Conservation (phyloP, 73 alveolate species). For the Uronychia setigera region DNA sequence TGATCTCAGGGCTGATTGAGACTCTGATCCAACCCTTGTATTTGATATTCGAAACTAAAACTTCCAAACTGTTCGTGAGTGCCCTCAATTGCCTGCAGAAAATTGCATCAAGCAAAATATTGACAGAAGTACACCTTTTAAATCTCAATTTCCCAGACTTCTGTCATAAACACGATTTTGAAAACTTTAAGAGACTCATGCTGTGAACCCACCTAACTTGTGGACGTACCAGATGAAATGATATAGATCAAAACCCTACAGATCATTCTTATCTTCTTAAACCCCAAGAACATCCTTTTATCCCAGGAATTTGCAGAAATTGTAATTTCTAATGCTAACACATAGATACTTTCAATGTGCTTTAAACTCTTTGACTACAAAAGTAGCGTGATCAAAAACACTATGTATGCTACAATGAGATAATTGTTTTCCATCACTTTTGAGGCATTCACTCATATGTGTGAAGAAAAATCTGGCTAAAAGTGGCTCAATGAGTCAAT, state of each 20-base stretch:
- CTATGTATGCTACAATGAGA: constrained; percentile 64
- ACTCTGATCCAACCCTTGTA: constrained; percentile 9
- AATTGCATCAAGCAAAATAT: constrained; percentile 6
- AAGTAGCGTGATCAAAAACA: constrained; percentile 55
- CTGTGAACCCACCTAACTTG: neutral
- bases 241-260: constrained; percentile 58
- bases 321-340: constrained; percentile 15
- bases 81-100: constrained; percentile 38
- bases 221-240: constrained; percentile 63
- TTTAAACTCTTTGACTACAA: constrained; percentile 44
- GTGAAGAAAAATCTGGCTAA: constrained; percentile 20
- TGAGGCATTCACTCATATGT: constrained; percentile 25
- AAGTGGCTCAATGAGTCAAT: too few species aligned
- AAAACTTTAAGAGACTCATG: neutral
- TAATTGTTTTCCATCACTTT: constrained; percentile 55
- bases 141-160: neutral
- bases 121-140: neutral
- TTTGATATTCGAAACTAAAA: constrained; percentile 15
- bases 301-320: constrained; percentile 49
- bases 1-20: neutral
- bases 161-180: neutral
- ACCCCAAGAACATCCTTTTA: constrained; percentile 55
- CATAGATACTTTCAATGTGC: constrained; percentile 30
- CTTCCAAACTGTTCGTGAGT: constrained; percentile 12
- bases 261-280: constrained; percentile 58